Evolutionary conservation across 768 basidiomycete species (phyloP).

Genomic region (Mycena filopes): DNA sequence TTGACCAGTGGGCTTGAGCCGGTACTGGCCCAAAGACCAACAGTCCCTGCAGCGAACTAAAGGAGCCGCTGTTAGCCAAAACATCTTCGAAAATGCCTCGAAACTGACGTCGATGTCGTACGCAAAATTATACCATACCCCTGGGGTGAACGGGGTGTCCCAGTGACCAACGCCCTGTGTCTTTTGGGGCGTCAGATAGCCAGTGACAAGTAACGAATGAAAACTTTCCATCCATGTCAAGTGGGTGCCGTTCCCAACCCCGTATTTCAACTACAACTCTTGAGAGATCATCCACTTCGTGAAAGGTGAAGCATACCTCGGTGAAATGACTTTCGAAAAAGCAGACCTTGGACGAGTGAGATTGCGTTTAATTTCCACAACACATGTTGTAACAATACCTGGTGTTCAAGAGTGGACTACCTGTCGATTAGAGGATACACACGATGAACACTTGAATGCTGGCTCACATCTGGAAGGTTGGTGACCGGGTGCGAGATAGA

Average conservation of each 20-base stretch:
- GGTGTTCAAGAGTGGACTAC: slow-evolving; percentile 66
- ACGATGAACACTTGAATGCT: neutral
- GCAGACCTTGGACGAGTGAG: slow-evolving; percentile 40
- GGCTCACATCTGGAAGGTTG: slow-evolving; percentile 62
- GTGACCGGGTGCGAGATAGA: slow-evolving; percentile 59
- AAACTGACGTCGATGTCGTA: slow-evolving; percentile 68
- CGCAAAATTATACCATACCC: slow-evolving; percentile 73
- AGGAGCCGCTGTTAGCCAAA: neutral
- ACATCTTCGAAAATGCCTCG: neutral
- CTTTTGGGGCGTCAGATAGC: slow-evolving; percentile 1
- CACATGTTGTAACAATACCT: slow-evolving; percentile 44
- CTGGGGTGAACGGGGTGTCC: slow-evolving; percentile 60
- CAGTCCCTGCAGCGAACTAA: slow-evolving; percentile 62
- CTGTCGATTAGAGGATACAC: neutral
- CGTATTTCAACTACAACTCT: slow-evolving; percentile 61
- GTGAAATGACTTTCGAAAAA: slow-evolving; percentile 77
- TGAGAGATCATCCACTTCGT: neutral
- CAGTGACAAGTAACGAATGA: neutral
- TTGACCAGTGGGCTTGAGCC: slow-evolving; percentile 58
- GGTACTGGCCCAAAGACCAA: slow-evolving; percentile 69
- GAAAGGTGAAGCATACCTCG: slow-evolving; percentile 47
- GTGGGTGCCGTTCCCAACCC: slow-evolving; percentile 59
- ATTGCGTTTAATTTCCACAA: neutral
- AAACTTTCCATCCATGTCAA: slow-evolving; percentile 60
- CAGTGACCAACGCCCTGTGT: slow-evolving; percentile 56